Conservation (phyloP, 75 land plant species). For the Pinus albicaulis region DNA sequence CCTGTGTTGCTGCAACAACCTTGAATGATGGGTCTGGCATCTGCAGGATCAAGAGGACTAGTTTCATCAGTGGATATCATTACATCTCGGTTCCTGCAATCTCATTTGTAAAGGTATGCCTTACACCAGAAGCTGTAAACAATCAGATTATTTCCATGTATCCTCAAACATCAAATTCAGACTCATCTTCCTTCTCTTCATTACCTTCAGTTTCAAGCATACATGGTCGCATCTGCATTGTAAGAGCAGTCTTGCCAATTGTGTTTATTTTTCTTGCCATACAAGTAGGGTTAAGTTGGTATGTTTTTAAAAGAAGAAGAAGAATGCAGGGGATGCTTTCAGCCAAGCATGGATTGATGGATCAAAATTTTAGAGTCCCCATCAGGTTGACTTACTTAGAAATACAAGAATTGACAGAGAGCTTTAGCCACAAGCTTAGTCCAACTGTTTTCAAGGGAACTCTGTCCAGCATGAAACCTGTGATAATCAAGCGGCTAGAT, state of each 20-base stretch:
- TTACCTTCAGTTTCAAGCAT: background rate
- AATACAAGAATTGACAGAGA: constrained; percentile 14
- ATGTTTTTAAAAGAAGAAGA: constrained; percentile 15
- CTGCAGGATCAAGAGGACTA: constrained; percentile 39
- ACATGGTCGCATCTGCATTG: constrained; percentile 10
- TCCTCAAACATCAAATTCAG: background rate
- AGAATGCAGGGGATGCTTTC: constrained; percentile 4
- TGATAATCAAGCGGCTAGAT: constrained; percentile 14
- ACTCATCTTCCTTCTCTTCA: background rate
- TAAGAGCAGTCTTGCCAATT: constrained; percentile 11
- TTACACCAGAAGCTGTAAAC: constrained; percentile 30
- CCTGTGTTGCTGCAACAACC: constrained; percentile 47
- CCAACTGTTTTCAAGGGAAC: constrained; percentile 15
- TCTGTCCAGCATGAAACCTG: constrained; percentile 15
- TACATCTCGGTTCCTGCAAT: constrained; percentile 22
- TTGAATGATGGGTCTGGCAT: constrained; percentile 43
- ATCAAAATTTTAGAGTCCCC: constrained; percentile 12
- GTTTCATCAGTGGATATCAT: constrained; percentile 36
- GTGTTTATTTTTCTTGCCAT: constrained; percentile 11
- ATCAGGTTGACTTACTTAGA: constrained; percentile 19
- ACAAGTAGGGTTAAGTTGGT: constrained; percentile 18
- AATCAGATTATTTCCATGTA: constrained; percentile 4
- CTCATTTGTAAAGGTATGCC: constrained; percentile 39
- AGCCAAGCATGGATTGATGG: constrained; percentile 20
- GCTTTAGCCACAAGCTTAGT: constrained; percentile 13